Percentiles rank a stretch among this genome's conserved stretches.
These are phyloP conservation scores for Conoideocrella luteorostrata DNA, from an alignment of 2,329 filamentous ascomycete genomes.

Conservation along the genomic window DNA sequence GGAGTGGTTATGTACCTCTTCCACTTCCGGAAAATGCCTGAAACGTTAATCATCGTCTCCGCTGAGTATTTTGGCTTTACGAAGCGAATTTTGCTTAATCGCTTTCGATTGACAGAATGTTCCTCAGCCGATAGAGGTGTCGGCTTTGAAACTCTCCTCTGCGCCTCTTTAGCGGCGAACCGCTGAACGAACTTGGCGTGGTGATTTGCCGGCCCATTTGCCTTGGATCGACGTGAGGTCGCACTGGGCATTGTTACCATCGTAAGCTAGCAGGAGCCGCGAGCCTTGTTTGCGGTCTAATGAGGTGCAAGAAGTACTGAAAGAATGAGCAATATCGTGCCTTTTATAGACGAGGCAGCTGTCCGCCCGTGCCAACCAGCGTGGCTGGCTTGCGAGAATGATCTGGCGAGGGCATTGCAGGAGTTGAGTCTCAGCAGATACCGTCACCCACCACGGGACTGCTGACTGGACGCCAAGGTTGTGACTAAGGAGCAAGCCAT, in stretches of 20 bases:
- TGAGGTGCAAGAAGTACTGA: neutral
- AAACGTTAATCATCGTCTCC: slow-evolving; percentile 1
- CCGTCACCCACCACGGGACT: too few relatives aligned
- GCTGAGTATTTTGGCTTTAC: neutral
- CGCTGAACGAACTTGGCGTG: slow-evolving; percentile 1
- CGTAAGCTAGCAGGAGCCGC: neutral
- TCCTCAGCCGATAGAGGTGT: neutral
- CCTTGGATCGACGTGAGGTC: neutral
- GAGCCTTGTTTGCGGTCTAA: neutral
- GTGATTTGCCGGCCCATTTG: neutral
- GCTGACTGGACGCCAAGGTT: too few relatives aligned
- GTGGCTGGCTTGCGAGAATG: too few relatives aligned
- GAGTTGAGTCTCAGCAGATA: too few relatives aligned
- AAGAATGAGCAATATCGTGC: too few relatives aligned
- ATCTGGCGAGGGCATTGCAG: too few relatives aligned
- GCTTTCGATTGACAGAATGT: neutral
- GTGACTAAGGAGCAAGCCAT: too few relatives aligned
- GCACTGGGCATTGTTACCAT: neutral
- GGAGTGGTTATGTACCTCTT: neutral
- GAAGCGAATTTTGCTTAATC: neutral
- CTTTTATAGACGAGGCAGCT: neutral
- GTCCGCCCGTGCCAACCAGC: too few relatives aligned
- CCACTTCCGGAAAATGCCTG: slow-evolving; percentile 2
- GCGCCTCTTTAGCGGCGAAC: slow-evolving; percentile 5
- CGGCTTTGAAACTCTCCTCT: neutral